phyloP scores from a whole-genome alignment of 192 early-diverging fungal species.

The Mortierella hygrophila region DNA sequence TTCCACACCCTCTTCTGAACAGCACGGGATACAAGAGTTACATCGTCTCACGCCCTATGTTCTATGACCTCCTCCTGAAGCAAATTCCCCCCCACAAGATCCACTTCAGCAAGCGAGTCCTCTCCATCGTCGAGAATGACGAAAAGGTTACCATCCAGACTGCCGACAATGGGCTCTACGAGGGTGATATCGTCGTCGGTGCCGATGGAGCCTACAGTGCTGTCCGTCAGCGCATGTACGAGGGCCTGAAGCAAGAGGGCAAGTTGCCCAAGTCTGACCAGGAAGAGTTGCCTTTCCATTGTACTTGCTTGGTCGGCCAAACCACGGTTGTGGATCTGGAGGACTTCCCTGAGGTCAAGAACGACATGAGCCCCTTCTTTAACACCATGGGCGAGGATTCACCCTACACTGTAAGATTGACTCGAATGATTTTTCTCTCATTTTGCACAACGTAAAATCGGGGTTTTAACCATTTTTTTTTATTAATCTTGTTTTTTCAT shows the following conservation, averaged over 20 bases:
- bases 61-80: slow-evolving; percentile 8
- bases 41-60: slow-evolving; percentile 6
- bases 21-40: slow-evolving; percentile 6
- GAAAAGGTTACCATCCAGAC: slow-evolving; percentile 25
- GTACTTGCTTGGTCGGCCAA: background rate
- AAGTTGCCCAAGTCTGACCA: slow-evolving; percentile 4
- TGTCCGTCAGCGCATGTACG: slow-evolving; percentile 25
- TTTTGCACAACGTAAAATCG: no score
- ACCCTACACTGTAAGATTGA: background rate
- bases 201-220: slow-evolving; percentile 44
- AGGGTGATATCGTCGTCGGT: slow-evolving; percentile 49
- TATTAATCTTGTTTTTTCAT: no score
- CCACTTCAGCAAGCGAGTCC: slow-evolving; percentile 31
- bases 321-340: background rate
- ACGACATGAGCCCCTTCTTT: background rate
- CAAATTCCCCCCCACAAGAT: slow-evolving; percentile 12
- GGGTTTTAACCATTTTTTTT: no score
- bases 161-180: slow-evolving; percentile 10
- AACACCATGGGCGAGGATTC: background rate
- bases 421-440: no score
- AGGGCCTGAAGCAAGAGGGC: background rate
- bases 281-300: background rate
- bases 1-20: background rate
- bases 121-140: slow-evolving; percentile 13
- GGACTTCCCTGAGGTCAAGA: background rate